Base-by-base conservation (phyloP, 2,329 filamentous ascomycete species). In the Davidsoniella eucalypti region DNA sequence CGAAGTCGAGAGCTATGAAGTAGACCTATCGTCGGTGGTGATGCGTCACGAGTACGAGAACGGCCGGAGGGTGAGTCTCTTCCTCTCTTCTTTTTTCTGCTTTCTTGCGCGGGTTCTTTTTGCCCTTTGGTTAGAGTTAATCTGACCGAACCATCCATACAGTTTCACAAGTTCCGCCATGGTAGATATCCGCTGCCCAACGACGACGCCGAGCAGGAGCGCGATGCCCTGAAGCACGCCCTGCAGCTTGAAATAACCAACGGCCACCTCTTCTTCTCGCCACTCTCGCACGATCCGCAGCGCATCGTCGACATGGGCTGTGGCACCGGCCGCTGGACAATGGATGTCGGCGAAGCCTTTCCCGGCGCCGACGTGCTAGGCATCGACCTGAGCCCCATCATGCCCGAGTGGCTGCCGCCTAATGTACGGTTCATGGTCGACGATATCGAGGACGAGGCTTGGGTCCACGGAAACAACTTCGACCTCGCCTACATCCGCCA, bases 341-440 rank as follows among this genome's bases (percentile, higher is more conserved):
- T 78, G 47, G 67, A 70, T 52, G 67, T 68, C 54, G 69, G 64
- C 45, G 67, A 70, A 54, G 55, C 60, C 18, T 68, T 64, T 49
- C 66, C 66, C n/a, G 59, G 59, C 37, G 62, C 67, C 5, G 62
- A 61, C 42, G 63, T 69, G 2, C 52, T 66, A 14, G 67, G 67
- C 42, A 66, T 63, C 23, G 67, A 71, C 47, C 54, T 70, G 16
- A 68, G 67, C 2, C 67, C 69, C 2, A 71, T 70, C 17, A 68
- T 72, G 55, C 66, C 67, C 2, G 61, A 60, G 36, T 67, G 64
- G 61, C 67, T 80, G 10, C 78, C 76, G 14, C 68, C 72, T 9
- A 81, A 81, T 57, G 67, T 76, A n/a, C 67, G 66, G 6, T 80
- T 80, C 62, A 65, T 78, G 52, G 69, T 82, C 8, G 78, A 82